These are phyloP conservation scores for Rhodotorula sp. DNA, from an alignment of 1,284 basidiomycete species.

Conservation along the genomic window DNA sequence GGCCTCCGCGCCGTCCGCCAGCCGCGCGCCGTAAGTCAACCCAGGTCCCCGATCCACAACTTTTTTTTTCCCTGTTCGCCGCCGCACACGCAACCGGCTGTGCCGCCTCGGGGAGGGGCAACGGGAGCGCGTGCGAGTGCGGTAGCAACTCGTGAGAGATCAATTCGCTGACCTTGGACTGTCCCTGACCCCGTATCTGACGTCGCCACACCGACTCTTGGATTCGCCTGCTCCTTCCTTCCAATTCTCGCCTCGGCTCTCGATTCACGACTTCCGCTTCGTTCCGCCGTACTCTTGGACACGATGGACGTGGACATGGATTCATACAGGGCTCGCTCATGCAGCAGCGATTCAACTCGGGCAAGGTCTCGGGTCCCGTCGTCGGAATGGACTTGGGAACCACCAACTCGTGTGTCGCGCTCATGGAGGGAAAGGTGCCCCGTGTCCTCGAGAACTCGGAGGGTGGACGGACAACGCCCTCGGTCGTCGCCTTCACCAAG, in stretches of 20 bases:
- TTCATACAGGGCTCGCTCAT: conserved; percentile 35
- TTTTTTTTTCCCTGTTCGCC: too few relatives aligned
- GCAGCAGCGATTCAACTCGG: conserved; percentile 52
- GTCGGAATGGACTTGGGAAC: conserved; percentile 57
- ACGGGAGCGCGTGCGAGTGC: too few relatives aligned
- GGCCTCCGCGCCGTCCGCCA: conserved; percentile 31
- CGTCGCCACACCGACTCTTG: too few relatives aligned
- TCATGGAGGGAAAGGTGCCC: conserved; percentile 56
- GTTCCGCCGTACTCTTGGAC: background rate
- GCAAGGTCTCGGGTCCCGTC: conserved; percentile 54
- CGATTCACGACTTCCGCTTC: background rate
- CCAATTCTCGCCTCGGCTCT: background rate
- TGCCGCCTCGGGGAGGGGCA: too few relatives aligned
- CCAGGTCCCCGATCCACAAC: background rate
- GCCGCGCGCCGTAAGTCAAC: conserved; percentile 28
- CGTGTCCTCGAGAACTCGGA: conserved; percentile 97
- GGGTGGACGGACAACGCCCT: conserved; percentile 96
- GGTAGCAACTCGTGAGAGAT: too few relatives aligned
- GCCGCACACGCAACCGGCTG: too few relatives aligned
- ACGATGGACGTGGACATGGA: background rate
- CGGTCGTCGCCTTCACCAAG: conserved; percentile 97
- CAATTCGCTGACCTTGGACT: too few relatives aligned
- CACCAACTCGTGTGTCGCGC: conserved; percentile 70
- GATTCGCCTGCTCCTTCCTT: conserved; percentile 9
- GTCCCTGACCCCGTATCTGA: too few relatives aligned